Evolutionary conservation across 192 early-diverging fungal genomes (phyloP).

Genomic region (Chytriomyces sp.): DNA sequence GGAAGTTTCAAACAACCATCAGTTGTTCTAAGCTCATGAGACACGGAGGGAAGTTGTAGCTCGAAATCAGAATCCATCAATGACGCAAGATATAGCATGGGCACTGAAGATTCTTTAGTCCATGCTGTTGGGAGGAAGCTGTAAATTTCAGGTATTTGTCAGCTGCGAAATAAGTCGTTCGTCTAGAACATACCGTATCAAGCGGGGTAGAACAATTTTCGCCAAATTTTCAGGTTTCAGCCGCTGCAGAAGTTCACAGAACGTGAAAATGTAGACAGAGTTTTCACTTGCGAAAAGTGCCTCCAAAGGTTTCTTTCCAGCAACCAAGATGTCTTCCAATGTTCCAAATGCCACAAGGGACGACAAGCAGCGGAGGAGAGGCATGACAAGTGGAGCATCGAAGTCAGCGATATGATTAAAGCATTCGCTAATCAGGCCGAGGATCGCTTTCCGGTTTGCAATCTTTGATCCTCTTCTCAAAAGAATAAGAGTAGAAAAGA

Average conservation of each 20-base stretch:
- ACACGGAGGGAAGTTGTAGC: neutral
- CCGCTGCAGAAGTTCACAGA: slow-evolving; percentile 66
- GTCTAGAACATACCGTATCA: slow-evolving; percentile 48
- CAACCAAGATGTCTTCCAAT: slow-evolving; percentile 47
- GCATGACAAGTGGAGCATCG: slow-evolving; percentile 10
- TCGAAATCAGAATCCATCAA: slow-evolving; percentile 21
- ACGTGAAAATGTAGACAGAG: slow-evolving; percentile 60
- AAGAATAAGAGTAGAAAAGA: slow-evolving; percentile 15
- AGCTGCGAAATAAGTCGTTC: neutral
- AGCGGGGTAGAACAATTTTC: slow-evolving; percentile 72
- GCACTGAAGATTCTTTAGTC: neutral
- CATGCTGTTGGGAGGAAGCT: slow-evolving; percentile 10
- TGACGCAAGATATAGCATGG: neutral
- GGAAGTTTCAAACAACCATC: slow-evolving; percentile 26
- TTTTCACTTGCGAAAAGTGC: slow-evolving; percentile 58
- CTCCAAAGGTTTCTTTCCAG: slow-evolving; percentile 50
- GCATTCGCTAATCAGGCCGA: neutral
- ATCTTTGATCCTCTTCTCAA: slow-evolving; percentile 9
- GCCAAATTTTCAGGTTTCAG: slow-evolving; percentile 72
- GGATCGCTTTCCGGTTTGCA: slow-evolving; percentile 2
- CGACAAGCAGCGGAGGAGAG: slow-evolving; percentile 35
- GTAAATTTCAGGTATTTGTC: neutral
- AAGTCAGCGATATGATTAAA: slow-evolving; percentile 4
- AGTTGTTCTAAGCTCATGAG: slow-evolving; percentile 23
- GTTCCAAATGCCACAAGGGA: slow-evolving; percentile 31